These are phyloP conservation scores for Macrocybe gigantea DNA, from an alignment of 768 basidiomycete genomes.

Conservation along the genomic window DNA sequence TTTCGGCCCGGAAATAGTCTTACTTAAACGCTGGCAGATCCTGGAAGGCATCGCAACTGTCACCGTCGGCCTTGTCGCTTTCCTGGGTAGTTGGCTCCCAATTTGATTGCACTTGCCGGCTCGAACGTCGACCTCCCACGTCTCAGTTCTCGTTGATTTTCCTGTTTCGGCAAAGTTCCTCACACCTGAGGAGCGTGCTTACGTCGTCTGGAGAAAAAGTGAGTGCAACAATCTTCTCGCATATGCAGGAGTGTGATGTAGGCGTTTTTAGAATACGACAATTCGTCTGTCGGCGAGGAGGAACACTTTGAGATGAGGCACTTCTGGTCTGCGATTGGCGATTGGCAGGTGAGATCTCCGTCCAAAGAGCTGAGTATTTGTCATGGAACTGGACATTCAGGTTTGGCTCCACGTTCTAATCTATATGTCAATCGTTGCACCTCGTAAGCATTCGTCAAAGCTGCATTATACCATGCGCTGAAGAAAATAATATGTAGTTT, in stretches of 20 bases:
- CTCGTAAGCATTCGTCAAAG: constrained; percentile 36
- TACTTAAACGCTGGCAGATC: constrained; percentile 28
- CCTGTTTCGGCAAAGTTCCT: constrained; percentile 54
- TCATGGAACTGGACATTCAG: too few relatives aligned
- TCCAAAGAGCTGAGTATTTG: too few relatives aligned
- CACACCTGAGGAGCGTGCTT: constrained; percentile 53
- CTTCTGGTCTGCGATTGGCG: constrained; percentile 43
- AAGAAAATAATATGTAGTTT: constrained; percentile 33
- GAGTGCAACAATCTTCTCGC: constrained; percentile 7
- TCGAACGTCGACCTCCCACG: background rate
- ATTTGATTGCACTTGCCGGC: background rate
- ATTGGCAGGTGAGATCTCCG: constrained; percentile 45
- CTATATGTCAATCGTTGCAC: constrained; percentile 52
- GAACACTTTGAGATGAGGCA: constrained; percentile 53
- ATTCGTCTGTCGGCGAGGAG: constrained; percentile 53
- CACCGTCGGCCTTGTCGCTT: constrained; percentile 45
- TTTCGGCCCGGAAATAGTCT: background rate
- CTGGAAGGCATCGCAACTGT: constrained; percentile 63
- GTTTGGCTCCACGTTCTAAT: constrained; percentile 52
- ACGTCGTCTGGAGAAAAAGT: constrained; percentile 53
- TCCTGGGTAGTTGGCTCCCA: constrained; percentile 31
- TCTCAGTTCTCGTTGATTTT: constrained; percentile 55
- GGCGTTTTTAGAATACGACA: constrained; percentile 39
- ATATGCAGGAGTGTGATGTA: background rate
- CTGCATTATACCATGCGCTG: background rate